A percentile compares a stretch with the other conserved stretches of the same genome.
Evolutionary conservation across 805 yeast genomes (phyloP).

Genomic region (Saccharomycopsis javanensis): DNA sequence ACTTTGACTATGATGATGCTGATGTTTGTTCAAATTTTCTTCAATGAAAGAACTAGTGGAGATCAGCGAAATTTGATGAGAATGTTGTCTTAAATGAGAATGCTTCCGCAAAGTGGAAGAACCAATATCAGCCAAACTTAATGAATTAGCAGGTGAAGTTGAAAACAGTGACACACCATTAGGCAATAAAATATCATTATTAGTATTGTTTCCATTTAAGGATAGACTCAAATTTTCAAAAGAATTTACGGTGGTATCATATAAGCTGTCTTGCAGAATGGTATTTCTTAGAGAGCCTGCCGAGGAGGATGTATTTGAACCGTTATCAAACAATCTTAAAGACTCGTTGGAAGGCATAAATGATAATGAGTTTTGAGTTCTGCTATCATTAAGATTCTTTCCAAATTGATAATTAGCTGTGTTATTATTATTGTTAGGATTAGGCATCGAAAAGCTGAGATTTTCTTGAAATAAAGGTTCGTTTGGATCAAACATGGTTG

Average conservation of each 20-base stretch:
- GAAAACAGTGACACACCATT: neutral
- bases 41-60: neutral
- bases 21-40: neutral
- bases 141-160: neutral
- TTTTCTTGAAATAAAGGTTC: neutral
- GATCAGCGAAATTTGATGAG: neutral
- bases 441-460: neutral
- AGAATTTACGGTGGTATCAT: neutral
- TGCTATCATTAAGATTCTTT: neutral
- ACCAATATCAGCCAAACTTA: neutral
- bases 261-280: slow-evolving; percentile 1
- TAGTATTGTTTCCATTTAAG: neutral
- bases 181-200: neutral
- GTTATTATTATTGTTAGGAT: neutral
- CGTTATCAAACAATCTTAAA: slow-evolving; percentile 3
- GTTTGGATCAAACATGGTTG: neutral
- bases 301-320: neutral
- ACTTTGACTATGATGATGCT: neutral
- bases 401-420: neutral
- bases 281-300: slow-evolving; percentile 6
- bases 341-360: slow-evolving; percentile 14
- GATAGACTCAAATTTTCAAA: slow-evolving; percentile 1
- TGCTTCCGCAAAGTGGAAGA: neutral
- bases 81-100: neutral
- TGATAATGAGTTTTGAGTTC: slow-evolving; percentile 1